These are phyloP conservation scores for Trematosphaeria pertusa DNA, from an alignment of 2,329 filamentous ascomycete species.

Conservation along the genomic window DNA sequence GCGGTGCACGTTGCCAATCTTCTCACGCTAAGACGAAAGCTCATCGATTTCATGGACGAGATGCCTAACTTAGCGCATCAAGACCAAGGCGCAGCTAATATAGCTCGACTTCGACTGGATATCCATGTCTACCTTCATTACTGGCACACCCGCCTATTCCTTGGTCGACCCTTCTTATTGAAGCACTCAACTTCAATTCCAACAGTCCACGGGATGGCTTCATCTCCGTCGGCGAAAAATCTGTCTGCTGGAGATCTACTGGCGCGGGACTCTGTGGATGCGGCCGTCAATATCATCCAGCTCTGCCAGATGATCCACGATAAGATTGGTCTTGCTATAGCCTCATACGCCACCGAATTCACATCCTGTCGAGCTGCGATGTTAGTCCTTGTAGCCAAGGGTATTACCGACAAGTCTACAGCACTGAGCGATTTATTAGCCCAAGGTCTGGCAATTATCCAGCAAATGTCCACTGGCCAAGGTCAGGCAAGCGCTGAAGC, in stretches of 20 bases:
- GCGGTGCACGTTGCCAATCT: conserved; percentile 1
- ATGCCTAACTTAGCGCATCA: neutral
- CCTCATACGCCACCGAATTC: conserved; percentile 4
- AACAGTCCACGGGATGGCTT: too few relatives aligned
- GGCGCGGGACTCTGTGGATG: neutral
- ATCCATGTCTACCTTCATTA: conserved; percentile 6
- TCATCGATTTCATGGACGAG: neutral
- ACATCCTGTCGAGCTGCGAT: conserved; percentile 2
- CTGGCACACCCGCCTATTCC: conserved; percentile 4
- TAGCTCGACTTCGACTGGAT: conserved; percentile 1
- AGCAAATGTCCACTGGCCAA: conserved; percentile 1
- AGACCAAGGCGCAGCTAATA: too few relatives aligned
- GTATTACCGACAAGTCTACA: neutral
- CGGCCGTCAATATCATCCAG: conserved; percentile 1
- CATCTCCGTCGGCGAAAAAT: neutral
- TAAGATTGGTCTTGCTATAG: conserved; percentile 1
- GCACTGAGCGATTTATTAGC: neutral
- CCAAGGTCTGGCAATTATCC: neutral
- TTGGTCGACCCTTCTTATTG: conserved; percentile 5
- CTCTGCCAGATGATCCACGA: neutral
- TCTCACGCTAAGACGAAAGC: neutral
- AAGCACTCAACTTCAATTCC: neutral
- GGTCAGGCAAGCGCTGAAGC: conserved; percentile 1
- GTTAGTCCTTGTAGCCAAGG: conserved; percentile 1
- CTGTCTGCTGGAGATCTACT: neutral